Evolutionary conservation across 2,329 filamentous ascomycete genomes (phyloP).

Genomic region (Rhynchosporium graminicola): DNA sequence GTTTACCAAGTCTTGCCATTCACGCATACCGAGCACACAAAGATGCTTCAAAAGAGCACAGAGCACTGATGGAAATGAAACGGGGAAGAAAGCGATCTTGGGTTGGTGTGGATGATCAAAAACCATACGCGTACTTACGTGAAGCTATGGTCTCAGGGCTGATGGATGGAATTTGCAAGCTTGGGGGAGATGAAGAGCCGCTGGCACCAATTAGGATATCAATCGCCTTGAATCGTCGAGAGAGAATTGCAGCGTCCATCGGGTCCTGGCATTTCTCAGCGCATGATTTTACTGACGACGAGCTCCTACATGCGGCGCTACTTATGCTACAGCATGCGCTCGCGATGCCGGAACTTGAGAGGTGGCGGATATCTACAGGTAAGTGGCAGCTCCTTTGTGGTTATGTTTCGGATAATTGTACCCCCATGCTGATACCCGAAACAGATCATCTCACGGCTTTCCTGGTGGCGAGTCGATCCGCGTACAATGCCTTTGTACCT

Average conservation of each 20-base stretch:
- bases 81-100: slow-evolving; percentile 83
- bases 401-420: slow-evolving; percentile 34
- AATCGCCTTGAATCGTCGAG: slow-evolving; percentile 65
- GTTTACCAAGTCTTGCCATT: slow-evolving; percentile 74
- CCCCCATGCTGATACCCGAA: slow-evolving; percentile 45
- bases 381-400: slow-evolving; percentile 41
- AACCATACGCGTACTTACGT: slow-evolving; percentile 84
- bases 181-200: slow-evolving; percentile 60
- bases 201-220: slow-evolving; percentile 66
- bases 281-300: slow-evolving; percentile 86
- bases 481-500: slow-evolving; percentile 95
- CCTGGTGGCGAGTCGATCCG: slow-evolving; percentile 81
- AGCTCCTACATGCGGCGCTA: slow-evolving; percentile 81
- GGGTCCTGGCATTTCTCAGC: slow-evolving; percentile 87
- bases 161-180: slow-evolving; percentile 85
- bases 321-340: slow-evolving; percentile 90
- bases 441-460: slow-evolving; percentile 81
- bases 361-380: slow-evolving; percentile 80
- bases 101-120: slow-evolving; percentile 83
- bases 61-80: slow-evolving; percentile 69
- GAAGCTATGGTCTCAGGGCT: slow-evolving; percentile 92
- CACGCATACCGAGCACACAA: slow-evolving; percentile 83
- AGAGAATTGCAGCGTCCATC: slow-evolving; percentile 63
- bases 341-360: slow-evolving; percentile 74
- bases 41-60: slow-evolving; percentile 72